phyloP scores from a whole-genome alignment of 2,329 filamentous ascomycete species.

The Sclerotinia spermophila region DNA sequence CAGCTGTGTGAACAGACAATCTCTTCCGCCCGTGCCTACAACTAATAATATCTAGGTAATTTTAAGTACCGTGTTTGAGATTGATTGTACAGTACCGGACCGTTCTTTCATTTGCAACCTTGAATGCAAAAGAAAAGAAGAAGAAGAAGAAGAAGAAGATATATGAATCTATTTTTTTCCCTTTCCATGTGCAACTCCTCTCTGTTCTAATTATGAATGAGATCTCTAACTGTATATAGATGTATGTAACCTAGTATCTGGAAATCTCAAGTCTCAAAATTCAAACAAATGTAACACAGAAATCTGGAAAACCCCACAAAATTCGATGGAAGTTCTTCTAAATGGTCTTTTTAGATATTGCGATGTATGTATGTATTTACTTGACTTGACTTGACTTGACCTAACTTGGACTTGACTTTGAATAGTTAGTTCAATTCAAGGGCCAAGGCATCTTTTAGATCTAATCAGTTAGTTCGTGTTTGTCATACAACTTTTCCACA shows the following conservation, averaged over 20 bases:
- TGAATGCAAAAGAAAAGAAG: neutral
- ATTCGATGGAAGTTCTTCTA: neutral
- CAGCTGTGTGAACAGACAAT: neutral
- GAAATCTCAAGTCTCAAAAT: slow-evolving; percentile 1
- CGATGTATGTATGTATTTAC: no score
- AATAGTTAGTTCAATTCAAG: no score
- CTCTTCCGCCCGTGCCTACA: neutral
- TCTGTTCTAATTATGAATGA: neutral
- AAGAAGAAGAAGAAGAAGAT: neutral
- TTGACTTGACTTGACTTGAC: neutral
- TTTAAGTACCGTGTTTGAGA: slow-evolving; percentile 14
- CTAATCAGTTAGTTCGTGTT: slow-evolving; percentile 10
- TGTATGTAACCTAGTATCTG: neutral
- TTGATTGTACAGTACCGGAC: slow-evolving; percentile 8
- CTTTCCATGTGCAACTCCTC: neutral
- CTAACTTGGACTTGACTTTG: neutral
- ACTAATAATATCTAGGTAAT: neutral
- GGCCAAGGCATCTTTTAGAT: neutral
- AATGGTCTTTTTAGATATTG: no score
- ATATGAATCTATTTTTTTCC: no score
- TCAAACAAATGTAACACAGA: neutral
- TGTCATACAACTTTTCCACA: slow-evolving; percentile 1
- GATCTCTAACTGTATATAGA: neutral
- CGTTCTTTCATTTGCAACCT: slow-evolving; percentile 1
- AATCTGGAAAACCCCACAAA: neutral